Evolutionary conservation across 192 early-diverging fungal genomes (phyloP).

Genomic region (Podila minutissima): DNA sequence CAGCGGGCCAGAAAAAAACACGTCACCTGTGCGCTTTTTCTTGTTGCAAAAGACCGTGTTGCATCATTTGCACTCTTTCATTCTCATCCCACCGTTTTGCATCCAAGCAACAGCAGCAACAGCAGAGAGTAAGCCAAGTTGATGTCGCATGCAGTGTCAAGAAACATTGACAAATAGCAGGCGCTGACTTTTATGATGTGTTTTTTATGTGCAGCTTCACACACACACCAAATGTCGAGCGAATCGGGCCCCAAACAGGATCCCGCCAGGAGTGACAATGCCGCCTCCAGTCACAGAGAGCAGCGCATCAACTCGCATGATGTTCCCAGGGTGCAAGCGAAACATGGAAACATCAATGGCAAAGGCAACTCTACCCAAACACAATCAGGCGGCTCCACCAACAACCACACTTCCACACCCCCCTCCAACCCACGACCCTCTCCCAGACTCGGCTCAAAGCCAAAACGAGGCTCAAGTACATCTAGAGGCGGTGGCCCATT

Average conservation of each 20-base stretch:
- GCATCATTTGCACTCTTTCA: too few relatives aligned
- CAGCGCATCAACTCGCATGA: constrained; percentile 1
- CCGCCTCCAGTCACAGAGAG: neutral
- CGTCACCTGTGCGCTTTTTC: too few relatives aligned
- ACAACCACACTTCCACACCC: neutral
- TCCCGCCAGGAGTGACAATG: constrained; percentile 6
- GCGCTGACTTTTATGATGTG: too few relatives aligned
- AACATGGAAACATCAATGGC: neutral
- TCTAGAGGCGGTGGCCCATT: neutral
- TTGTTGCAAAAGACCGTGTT: too few relatives aligned
- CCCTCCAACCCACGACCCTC: neutral
- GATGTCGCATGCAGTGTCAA: neutral
- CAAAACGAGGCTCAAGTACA: neutral
- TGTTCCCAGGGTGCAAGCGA: neutral
- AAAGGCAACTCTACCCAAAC: neutral
- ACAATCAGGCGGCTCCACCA: neutral
- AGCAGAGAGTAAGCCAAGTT: neutral
- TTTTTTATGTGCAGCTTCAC: too few relatives aligned
- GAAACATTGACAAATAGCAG: too few relatives aligned
- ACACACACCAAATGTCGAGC: neutral
- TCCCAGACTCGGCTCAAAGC: neutral
- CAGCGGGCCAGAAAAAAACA: too few relatives aligned
- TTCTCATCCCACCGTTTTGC: too few relatives aligned
- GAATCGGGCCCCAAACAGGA: neutral
- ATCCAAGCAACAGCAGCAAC: too few relatives aligned